Evolutionary conservation across 2,329 filamentous ascomycete species (phyloP), one percentile per base, ranked within the genome.

Genomic region (Pleomassaria siparia): DNA sequence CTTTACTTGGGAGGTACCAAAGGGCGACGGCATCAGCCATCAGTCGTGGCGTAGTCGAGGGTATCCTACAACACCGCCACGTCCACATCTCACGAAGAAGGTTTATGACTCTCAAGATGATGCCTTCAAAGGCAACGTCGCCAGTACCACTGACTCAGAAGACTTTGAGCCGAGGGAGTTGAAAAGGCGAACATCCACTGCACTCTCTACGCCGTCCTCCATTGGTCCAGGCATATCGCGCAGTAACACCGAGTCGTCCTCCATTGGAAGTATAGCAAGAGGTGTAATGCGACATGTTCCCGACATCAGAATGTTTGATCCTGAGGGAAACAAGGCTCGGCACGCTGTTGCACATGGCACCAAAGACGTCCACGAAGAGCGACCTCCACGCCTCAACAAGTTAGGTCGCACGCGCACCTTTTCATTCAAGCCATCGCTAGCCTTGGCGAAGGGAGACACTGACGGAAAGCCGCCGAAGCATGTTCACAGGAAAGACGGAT

Each of bases 191-290:
- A 13, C 24, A 56, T 44, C 52, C 55, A 10, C 36, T 57, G 32
- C 15, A 4, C n/a, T 18, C 5, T 36, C 32, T 12, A 5, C 35
- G n/a, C 18, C 20, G 10, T 39, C 51, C 56, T 51, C 49, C 8
- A 33, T 50, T 26, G 43, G 50, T 30, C 42, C 51, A 24, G 12
- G 13, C 11, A 4, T 50, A 1, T 51, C 53, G 8, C 53, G 56
- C 6, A 44, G 41, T 15, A 50, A 56, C 41, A 59, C 58, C 4
- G 48, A 44, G 3, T 54, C 48, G 2, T 63, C 62, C 1, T 63
- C 65, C 1, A 51, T 67, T 3, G 51, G 56, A 11, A 59, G 55
- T 11, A 51, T 71, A 40, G 60, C 60, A 12, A 56, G 53, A 30
- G 57, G 58, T 12, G 40, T 64, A 13, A 53, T 50, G 15, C 56